Percentiles rank a stretch among this genome's conserved stretches.
Evolutionary conservation across 1,284 basidiomycete species (phyloP).

Genomic region (Apiotrichum porosum): DNA sequence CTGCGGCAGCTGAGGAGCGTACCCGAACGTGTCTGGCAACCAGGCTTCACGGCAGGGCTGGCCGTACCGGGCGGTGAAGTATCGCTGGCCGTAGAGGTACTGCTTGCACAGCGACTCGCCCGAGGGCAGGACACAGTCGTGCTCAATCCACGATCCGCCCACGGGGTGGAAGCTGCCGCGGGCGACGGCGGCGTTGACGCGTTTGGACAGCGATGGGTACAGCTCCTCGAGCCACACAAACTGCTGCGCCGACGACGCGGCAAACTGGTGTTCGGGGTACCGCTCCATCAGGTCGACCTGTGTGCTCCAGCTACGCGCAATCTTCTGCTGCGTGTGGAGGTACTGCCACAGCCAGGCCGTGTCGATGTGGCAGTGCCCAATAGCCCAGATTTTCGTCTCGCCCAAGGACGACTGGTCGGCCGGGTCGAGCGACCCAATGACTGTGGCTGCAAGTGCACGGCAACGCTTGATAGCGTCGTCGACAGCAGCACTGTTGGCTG

Average conservation of each 20-base stretch:
- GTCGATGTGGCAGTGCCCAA: slow-evolving; percentile 63
- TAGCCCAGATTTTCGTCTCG: slow-evolving; percentile 42
- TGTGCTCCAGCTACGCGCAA: slow-evolving; percentile 90
- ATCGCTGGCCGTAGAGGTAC: slow-evolving; percentile 86
- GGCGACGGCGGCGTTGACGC: slow-evolving; percentile 69
- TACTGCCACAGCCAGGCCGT: slow-evolving; percentile 90
- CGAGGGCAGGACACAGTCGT: slow-evolving; percentile 90
- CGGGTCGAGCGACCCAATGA: slow-evolving; percentile 35
- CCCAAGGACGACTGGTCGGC: slow-evolving; percentile 40
- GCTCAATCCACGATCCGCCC: slow-evolving; percentile 59
- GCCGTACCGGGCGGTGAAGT: slow-evolving; percentile 79
- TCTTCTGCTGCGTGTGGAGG: slow-evolving; percentile 90
- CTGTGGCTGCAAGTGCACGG: slow-evolving; percentile 65
- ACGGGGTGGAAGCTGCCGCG: slow-evolving; percentile 67
- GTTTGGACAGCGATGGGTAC: slow-evolving; percentile 80
- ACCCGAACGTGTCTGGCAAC: slow-evolving; percentile 77
- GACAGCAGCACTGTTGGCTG: slow-evolving; percentile 59
- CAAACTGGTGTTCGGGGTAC: slow-evolving; percentile 94
- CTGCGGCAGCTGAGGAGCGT: slow-evolving; percentile 90
- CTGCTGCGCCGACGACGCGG: slow-evolving; percentile 87
- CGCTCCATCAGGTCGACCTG: slow-evolving; percentile 86
- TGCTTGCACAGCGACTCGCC: slow-evolving; percentile 86
- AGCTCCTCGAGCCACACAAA: slow-evolving; percentile 92
- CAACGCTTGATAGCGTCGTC: slow-evolving; percentile 64
- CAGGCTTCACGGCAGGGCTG: slow-evolving; percentile 58